Conservation (phyloP, 2,329 filamentous ascomycete genomes). For the Chalara sp. region DNA sequence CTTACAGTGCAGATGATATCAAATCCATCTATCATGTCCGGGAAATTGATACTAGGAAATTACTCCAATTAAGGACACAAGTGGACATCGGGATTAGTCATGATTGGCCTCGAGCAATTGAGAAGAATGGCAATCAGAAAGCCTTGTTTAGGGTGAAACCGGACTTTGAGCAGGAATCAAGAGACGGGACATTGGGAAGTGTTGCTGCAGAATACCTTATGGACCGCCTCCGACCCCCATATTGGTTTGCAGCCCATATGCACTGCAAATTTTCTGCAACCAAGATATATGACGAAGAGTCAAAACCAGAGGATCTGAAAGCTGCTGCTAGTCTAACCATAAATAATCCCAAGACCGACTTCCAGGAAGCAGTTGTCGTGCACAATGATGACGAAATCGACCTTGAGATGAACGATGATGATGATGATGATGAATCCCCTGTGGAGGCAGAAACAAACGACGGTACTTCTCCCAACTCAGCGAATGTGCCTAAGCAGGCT, state of each 20-base stretch:
- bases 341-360: not conserved
- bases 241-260: conserved; percentile 93
- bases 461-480: conserved; percentile 14
- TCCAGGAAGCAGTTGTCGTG: conserved; percentile 2
- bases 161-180: conserved; percentile 69
- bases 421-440: conserved; percentile 23
- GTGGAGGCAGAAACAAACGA: conserved; percentile 7
- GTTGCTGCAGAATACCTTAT: conserved; percentile 73
- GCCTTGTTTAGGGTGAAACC: conserved; percentile 67
- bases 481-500: not conserved
- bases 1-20: conserved; percentile 71
- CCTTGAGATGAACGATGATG: conserved; percentile 54
- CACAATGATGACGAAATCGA: conserved; percentile 66
- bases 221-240: conserved; percentile 70
- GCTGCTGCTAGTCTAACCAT: no score
- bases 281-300: conserved; percentile 41
- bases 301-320: conserved; percentile 10
- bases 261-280: conserved; percentile 80
- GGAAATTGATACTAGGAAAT: conserved; percentile 84
- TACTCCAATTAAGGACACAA: conserved; percentile 77
- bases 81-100: conserved; percentile 90
- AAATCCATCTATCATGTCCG: conserved; percentile 84
- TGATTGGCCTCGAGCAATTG: conserved; percentile 86
- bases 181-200: conserved; percentile 69
- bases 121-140: conserved; percentile 65